These are phyloP conservation scores for Canavalia gladiata DNA, from an alignment of 306 rosid species.

Conservation along the genomic window DNA sequence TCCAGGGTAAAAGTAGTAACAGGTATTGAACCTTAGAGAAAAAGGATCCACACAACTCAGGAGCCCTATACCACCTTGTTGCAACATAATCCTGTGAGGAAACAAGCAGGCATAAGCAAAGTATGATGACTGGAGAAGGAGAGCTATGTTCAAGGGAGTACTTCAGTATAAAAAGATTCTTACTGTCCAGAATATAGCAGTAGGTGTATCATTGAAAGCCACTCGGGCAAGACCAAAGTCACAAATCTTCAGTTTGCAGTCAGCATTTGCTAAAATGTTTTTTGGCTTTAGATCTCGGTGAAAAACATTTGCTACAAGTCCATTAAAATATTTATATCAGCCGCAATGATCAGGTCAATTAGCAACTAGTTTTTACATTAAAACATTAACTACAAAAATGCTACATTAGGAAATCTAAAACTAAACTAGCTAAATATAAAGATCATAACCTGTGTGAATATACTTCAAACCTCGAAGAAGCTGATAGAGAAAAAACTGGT, in stretches of 20 bases:
- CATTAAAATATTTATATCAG: constrained; percentile 49
- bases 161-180: constrained; percentile 40
- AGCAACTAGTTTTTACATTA: constrained; percentile 17
- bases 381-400: constrained; percentile 29
- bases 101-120: constrained; percentile 40
- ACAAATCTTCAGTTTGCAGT: constrained; percentile 87
- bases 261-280: constrained; percentile 51
- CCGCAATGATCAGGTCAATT: constrained; percentile 12
- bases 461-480: constrained; percentile 93
- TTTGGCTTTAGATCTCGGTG: constrained; percentile 93
- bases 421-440: constrained; percentile 9
- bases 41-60: constrained; percentile 68
- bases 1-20: constrained; percentile 43
- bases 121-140: constrained; percentile 4
- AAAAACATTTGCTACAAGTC: constrained; percentile 81
- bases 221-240: constrained; percentile 98
- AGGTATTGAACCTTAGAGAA: constrained; percentile 76
- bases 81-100: constrained; percentile 82
- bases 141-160: neutral
- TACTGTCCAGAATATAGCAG: constrained; percentile 97
- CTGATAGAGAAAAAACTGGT: constrained; percentile 93
- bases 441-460: constrained; percentile 83
- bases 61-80: constrained; percentile 73
- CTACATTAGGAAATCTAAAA: constrained; percentile 12
- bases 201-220: constrained; percentile 90